phyloP scores from a whole-genome alignment of 2,329 filamentous ascomycete genomes.

The Pezicula radicicola region DNA sequence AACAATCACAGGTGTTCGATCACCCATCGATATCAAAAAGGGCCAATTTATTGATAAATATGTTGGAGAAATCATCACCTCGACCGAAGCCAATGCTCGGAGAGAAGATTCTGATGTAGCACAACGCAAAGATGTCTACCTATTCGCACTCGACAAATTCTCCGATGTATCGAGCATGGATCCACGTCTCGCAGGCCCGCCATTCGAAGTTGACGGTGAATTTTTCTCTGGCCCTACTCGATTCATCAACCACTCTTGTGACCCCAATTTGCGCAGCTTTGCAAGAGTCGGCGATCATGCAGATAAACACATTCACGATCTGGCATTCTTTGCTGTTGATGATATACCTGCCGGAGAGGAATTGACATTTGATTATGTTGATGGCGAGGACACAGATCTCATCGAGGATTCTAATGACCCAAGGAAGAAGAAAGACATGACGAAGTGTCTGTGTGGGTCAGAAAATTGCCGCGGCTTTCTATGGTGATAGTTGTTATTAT shows the following conservation, averaged over 20 bases:
- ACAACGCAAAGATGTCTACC: constrained; percentile 70
- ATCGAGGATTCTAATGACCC: constrained; percentile 47
- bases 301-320: constrained; percentile 70
- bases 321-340: constrained; percentile 71
- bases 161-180: constrained; percentile 54
- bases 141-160: constrained; percentile 83
- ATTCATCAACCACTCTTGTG: constrained; percentile 82
- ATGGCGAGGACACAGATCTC: constrained; percentile 51
- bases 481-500: constrained; percentile 44
- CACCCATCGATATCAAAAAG: constrained; percentile 58
- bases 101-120: constrained; percentile 53
- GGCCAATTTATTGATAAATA: constrained; percentile 83
- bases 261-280: constrained; percentile 77
- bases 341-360: constrained; percentile 66
- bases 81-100: constrained; percentile 61
- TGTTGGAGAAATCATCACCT: constrained; percentile 67
- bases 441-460: constrained; percentile 59
- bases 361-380: constrained; percentile 77
- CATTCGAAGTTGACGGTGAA: constrained; percentile 67
- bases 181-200: constrained; percentile 49
- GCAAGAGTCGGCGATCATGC: constrained; percentile 75
- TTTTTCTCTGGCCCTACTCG: constrained; percentile 75
- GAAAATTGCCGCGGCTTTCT: constrained; percentile 65
- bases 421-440: constrained; percentile 50
- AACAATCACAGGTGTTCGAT: constrained; percentile 53